These are phyloP conservation scores for Eucalyptus lansdowneana DNA, from an alignment of 345 rosid genomes.

Conservation along the genomic window DNA sequence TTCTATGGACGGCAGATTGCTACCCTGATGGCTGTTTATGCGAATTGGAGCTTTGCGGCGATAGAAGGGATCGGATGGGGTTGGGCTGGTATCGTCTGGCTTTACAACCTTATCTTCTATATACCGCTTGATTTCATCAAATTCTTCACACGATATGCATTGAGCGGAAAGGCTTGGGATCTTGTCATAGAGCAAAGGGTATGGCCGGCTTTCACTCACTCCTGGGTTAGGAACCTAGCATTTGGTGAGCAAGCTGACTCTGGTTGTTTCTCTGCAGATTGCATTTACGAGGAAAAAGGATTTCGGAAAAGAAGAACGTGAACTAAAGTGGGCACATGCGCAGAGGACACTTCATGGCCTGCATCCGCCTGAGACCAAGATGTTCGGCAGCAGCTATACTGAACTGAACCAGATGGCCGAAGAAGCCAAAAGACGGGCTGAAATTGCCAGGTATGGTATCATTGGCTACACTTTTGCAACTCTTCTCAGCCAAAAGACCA, in stretches of 20 bases:
- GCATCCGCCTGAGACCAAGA: conserved; percentile 1
- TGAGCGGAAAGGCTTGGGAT: background rate
- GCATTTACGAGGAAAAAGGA: conserved; percentile 34
- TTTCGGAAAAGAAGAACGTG: conserved; percentile 30
- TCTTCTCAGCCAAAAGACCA: background rate
- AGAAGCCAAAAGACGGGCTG: background rate
- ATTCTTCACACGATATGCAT: background rate
- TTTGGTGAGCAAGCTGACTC: background rate
- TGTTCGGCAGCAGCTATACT: background rate
- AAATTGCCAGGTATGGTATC: background rate
- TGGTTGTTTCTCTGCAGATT: conserved; percentile 1
- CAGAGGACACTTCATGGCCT: conserved; percentile 33
- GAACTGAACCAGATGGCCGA: background rate
- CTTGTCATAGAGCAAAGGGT: background rate
- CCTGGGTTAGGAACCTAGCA: background rate
- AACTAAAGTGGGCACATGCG: conserved; percentile 29
- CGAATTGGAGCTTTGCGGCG: background rate
- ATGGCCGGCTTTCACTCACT: background rate
- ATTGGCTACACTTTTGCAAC: background rate
- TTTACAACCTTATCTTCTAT: background rate
- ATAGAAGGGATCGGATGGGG: background rate
- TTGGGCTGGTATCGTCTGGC: background rate
- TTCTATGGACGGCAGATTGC: background rate
- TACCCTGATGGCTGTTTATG: background rate
- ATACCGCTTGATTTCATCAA: background rate